Evolutionary conservation across 2,329 filamentous ascomycete species (phyloP).

Genomic region (Aureobasidium sp.): DNA sequence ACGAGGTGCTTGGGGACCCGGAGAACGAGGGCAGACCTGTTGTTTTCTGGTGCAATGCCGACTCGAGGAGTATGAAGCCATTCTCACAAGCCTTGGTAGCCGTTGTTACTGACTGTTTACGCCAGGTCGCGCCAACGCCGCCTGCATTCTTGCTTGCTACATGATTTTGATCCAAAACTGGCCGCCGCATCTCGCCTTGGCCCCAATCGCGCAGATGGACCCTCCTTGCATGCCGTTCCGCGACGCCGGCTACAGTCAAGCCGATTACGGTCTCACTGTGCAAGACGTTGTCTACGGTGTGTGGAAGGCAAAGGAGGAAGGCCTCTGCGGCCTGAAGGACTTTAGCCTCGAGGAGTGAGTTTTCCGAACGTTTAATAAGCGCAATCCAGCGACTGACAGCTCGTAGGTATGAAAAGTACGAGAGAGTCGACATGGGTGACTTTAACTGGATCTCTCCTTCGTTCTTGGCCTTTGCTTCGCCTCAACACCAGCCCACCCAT

Average conservation of each 20-base stretch:
- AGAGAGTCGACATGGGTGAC: conserved; percentile 95
- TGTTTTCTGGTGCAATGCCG: conserved; percentile 91
- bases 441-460: conserved; percentile 98
- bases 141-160: conserved; percentile 92
- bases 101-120: conserved; percentile 23
- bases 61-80: conserved; percentile 69
- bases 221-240: conserved; percentile 98
- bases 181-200: conserved; percentile 91
- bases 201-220: conserved; percentile 92
- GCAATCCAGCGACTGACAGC: neutral
- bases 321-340: conserved; percentile 81
- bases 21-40: conserved; percentile 85
- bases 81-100: neutral
- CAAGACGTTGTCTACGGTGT: conserved; percentile 98
- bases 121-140: conserved; percentile 79
- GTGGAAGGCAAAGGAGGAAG: conserved; percentile 97
- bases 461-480: conserved; percentile 94
- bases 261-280: conserved; percentile 90
- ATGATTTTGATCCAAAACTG: conserved; percentile 98
- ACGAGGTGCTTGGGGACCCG: conserved; percentile 86
- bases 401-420: conserved; percentile 75
- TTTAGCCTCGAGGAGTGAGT: conserved; percentile 85
- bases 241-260: conserved; percentile 96
- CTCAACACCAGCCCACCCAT: conserved; percentile 70
- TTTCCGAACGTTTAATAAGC: neutral